phyloP scores from a whole-genome alignment of 129 eudicot genomes.

The Chrysanthemum lavandulifolium region DNA sequence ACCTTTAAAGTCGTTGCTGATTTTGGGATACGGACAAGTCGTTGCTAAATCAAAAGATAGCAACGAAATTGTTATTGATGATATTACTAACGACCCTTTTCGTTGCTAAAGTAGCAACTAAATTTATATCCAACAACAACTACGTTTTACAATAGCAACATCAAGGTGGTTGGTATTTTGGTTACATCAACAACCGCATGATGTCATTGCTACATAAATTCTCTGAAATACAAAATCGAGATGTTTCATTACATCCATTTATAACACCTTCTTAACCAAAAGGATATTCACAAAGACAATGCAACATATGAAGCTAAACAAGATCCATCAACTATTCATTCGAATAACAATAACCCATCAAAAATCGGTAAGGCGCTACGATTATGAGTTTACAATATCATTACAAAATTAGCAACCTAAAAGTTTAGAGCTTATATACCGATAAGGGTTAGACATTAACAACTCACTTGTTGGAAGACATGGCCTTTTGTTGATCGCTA shows the following conservation, averaged over 20 bases:
- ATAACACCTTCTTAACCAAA: neutral
- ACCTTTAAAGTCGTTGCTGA: neutral
- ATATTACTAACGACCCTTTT: too few relatives aligned
- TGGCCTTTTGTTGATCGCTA: too few relatives aligned
- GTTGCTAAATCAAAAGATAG: too few relatives aligned
- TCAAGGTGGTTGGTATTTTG: neutral
- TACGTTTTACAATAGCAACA: neutral
- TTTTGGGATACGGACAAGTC: neutral
- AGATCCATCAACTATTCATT: too few relatives aligned
- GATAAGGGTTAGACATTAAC: neutral
- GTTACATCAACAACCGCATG: neutral
- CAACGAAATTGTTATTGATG: too few relatives aligned
- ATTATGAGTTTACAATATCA: neutral
- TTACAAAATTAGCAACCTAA: too few relatives aligned
- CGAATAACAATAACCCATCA: neutral
- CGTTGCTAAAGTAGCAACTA: neutral
- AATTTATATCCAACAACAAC: neutral
- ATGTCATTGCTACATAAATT: too few relatives aligned
- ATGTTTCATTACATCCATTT: too few relatives aligned
- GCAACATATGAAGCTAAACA: too few relatives aligned
- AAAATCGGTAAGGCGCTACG: neutral
- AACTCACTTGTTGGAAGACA: neutral
- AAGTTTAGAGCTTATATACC: neutral
- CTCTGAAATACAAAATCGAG: too few relatives aligned
- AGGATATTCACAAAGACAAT: too few relatives aligned